These are phyloP conservation scores for Yamadazyma membranifaciens DNA, from an alignment of 1,139 yeast species.

Conservation along the genomic window DNA sequence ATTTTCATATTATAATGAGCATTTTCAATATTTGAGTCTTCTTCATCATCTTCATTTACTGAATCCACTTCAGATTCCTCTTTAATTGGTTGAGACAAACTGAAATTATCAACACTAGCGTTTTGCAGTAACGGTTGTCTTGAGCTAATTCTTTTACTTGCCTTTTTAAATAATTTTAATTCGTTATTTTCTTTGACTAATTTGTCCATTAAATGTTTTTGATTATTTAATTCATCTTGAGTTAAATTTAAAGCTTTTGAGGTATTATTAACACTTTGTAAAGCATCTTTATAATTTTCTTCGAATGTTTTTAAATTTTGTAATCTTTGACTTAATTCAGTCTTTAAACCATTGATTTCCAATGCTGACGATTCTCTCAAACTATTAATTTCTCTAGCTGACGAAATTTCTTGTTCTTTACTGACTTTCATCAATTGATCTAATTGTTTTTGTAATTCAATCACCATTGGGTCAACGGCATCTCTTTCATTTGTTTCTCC, in stretches of 20 bases:
- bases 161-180: constrained; percentile 52
- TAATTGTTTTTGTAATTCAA: constrained; percentile 47
- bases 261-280: constrained; percentile 71
- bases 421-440: constrained; percentile 43
- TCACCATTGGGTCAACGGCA: constrained; percentile 28
- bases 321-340: constrained; percentile 30
- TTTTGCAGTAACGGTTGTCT: constrained; percentile 19
- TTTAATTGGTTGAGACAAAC: constrained; percentile 12
- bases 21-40: constrained; percentile 49
- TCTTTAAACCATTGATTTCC: constrained; percentile 37
- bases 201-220: constrained; percentile 54
- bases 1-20: constrained; percentile 77
- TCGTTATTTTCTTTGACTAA: constrained; percentile 70
- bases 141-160: constrained; percentile 34
- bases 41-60: constrained; percentile 24
- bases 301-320: constrained; percentile 40
- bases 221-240: constrained; percentile 65
- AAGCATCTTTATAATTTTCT: constrained; percentile 65
- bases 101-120: constrained; percentile 15
- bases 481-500: constrained; percentile 12
- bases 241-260: constrained; percentile 73
- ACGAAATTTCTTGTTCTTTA: constrained; percentile 36
- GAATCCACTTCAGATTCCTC: constrained; percentile 14
- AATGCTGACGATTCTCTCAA: constrained; percentile 17
- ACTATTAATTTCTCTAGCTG: constrained; percentile 28